These are phyloP conservation scores for Penicillium crystallinum DNA, from an alignment of 495 filamentous ascomycete species.

Conservation along the genomic window DNA sequence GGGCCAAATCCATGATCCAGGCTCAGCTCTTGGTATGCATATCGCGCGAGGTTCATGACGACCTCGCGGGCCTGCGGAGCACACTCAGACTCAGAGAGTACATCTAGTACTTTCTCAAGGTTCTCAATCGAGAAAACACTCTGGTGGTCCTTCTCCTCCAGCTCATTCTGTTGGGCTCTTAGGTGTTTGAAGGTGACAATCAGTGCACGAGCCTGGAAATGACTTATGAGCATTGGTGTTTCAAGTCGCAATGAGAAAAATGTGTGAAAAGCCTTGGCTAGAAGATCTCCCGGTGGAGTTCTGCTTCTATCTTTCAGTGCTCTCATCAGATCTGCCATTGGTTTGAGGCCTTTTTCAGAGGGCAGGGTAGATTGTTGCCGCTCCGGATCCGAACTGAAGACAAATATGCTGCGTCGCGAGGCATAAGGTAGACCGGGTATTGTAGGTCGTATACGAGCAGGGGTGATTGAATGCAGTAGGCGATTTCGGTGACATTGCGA, in stretches of 20 bases:
- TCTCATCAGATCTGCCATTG: conserved; percentile 40
- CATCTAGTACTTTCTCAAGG: conserved; percentile 41
- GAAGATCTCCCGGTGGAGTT: conserved; percentile 52
- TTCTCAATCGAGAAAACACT: conserved; percentile 46
- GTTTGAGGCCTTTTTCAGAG: conserved; percentile 38
- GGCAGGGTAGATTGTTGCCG: conserved; percentile 24
- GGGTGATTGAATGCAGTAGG: conserved; percentile 31
- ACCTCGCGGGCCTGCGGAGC: conserved; percentile 30
- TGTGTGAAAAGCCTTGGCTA: conserved; percentile 56
- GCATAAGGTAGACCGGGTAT: conserved; percentile 16
- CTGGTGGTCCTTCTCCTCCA: conserved; percentile 34
- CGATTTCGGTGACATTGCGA: conserved; percentile 34
- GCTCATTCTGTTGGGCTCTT: conserved; percentile 28
- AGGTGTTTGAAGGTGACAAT: conserved; percentile 57
- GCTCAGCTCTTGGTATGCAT: conserved; percentile 51
- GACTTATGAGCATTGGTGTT: conserved; percentile 48
- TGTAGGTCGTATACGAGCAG: conserved; percentile 19
- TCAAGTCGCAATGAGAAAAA: conserved; percentile 57
- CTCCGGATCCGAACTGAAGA: conserved; percentile 24
- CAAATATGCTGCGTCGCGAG: conserved; percentile 33
- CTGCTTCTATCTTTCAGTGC: conserved; percentile 38
- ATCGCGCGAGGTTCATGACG: conserved; percentile 48
- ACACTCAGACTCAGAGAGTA: conserved; percentile 35
- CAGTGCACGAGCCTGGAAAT: conserved; percentile 58
- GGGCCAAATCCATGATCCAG: conserved; percentile 33